Evolutionary conservation across 352 stramenopile genomes (phyloP).

Genomic region (Phytophthora colocasiae): DNA sequence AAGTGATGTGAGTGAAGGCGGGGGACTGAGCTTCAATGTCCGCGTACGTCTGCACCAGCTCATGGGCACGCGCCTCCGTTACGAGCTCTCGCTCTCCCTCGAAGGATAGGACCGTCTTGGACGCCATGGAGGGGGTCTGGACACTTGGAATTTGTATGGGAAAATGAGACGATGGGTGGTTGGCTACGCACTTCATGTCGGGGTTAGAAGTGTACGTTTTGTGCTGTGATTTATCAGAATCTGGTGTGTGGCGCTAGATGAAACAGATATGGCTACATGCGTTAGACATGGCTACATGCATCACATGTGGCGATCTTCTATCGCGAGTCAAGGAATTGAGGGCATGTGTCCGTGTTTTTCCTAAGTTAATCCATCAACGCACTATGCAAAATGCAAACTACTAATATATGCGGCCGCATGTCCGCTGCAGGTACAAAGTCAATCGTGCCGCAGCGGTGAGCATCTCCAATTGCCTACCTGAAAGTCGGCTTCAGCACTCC

Average conservation of each 20-base stretch:
- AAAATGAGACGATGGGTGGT: conserved; percentile 8
- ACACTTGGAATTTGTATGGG: conserved; percentile 26
- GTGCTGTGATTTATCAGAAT: background rate
- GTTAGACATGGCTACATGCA: background rate
- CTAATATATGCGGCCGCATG: conserved; percentile 40
- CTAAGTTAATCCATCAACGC: conserved; percentile 46
- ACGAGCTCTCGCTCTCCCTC: conserved; percentile 85
- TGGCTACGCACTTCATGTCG: background rate
- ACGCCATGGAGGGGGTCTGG: conserved; percentile 20
- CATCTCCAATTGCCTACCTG: conserved; percentile 23
- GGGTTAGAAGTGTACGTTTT: background rate
- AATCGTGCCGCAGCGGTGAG: conserved; percentile 12
- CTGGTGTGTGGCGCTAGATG: background rate
- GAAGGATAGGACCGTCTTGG: conserved; percentile 65
- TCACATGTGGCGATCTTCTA: background rate
- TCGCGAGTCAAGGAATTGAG: too few relatives aligned
- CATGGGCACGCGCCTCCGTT: conserved; percentile 67
- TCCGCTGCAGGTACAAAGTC: conserved; percentile 5
- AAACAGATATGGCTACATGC: background rate
- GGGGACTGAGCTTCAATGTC: conserved; percentile 33
- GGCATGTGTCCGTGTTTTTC: conserved; percentile 36
- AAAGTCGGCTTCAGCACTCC: conserved; percentile 20
- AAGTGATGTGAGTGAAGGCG: conserved; percentile 80
- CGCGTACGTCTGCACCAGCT: conserved; percentile 65
- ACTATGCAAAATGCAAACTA: conserved; percentile 49